A percentile compares a stretch with the other conserved stretches of the same genome.
Conservation (phyloP, 179 eudicot species). For the Amaranthus tricolor region DNA sequence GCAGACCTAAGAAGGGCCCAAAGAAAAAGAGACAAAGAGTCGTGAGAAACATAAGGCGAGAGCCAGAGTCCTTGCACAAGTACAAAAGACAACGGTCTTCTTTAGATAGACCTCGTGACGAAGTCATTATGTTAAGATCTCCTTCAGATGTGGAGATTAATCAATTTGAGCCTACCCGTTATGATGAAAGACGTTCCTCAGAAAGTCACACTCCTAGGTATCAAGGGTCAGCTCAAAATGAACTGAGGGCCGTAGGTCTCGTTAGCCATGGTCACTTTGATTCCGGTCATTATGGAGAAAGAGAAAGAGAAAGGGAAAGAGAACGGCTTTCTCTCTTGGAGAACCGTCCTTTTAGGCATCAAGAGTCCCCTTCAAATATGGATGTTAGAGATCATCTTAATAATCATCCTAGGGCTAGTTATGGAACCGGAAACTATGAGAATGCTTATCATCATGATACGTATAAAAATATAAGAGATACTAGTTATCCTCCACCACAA, state of each 20-base stretch:
- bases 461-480: constrained; percentile 19
- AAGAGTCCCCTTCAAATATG: constrained; percentile 16
- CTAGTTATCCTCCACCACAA: constrained; percentile 20
- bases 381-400: constrained; percentile 17
- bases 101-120: constrained; percentile 17
- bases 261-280: too few relatives aligned
- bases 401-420: not conserved
- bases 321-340: not conserved
- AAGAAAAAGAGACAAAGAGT: constrained; percentile 26
- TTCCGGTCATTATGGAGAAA: too few relatives aligned
- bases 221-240: constrained; percentile 16
- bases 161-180: not conserved
- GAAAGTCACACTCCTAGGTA: constrained; percentile 17
- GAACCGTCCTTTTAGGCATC: constrained; percentile 15
- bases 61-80: constrained; percentile 16
- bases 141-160: not conserved
- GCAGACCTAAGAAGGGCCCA: constrained; percentile 10
- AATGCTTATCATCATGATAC: not conserved
- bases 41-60: constrained; percentile 15
- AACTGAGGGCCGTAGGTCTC: too few relatives aligned
- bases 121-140: not conserved
- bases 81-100: constrained; percentile 20
- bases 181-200: constrained; percentile 6
- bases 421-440: constrained; percentile 7
- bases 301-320: too few relatives aligned